Conservation (phyloP, 78 protist species). For the Blattamonas nauphoetae region DNA sequence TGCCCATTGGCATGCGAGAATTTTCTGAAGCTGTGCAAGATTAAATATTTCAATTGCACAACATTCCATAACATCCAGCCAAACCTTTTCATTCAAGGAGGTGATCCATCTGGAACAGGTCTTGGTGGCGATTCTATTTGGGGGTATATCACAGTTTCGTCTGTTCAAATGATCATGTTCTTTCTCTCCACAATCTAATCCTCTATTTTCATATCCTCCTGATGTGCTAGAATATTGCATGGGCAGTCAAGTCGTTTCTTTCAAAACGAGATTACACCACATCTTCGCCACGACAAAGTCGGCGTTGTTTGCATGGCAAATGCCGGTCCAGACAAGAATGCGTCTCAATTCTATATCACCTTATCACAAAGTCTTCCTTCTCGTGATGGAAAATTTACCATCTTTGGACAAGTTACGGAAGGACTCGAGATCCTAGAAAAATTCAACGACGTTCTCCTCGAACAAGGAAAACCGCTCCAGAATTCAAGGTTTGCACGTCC, state of each 20-base stretch:
- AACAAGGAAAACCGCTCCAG: conserved; percentile 54
- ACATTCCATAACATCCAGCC: conserved; percentile 69
- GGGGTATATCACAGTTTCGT: conserved; percentile 31
- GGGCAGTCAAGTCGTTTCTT: conserved; percentile 38
- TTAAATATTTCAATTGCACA: conserved; percentile 83
- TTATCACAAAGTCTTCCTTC: neutral
- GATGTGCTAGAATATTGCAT: neutral
- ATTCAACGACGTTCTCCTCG: conserved; percentile 23
- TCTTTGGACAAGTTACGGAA: conserved; percentile 11
- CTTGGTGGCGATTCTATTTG: conserved; percentile 67
- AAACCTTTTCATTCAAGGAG: conserved; percentile 68
- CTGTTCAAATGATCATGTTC: neutral
- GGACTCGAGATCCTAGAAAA: conserved; percentile 16
- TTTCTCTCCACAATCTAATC: neutral
- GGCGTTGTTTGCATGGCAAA: conserved; percentile 46
- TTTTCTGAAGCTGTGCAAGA: conserved; percentile 84
- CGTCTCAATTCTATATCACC: conserved; percentile 78
- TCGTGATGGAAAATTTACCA: neutral
- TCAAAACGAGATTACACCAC: conserved; percentile 63
- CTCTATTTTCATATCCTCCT: neutral
- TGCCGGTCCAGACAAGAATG: conserved; percentile 36
- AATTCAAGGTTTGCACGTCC: conserved; percentile 28
- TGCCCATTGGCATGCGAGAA: conserved; percentile 67
- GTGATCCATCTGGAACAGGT: conserved; percentile 85
- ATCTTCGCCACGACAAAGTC: conserved; percentile 22